A percentile compares a stretch with the other conserved stretches of the same genome.
Conservation (phyloP, 2,329 filamentous ascomycete genomes). For the Passalora sequoiae region DNA sequence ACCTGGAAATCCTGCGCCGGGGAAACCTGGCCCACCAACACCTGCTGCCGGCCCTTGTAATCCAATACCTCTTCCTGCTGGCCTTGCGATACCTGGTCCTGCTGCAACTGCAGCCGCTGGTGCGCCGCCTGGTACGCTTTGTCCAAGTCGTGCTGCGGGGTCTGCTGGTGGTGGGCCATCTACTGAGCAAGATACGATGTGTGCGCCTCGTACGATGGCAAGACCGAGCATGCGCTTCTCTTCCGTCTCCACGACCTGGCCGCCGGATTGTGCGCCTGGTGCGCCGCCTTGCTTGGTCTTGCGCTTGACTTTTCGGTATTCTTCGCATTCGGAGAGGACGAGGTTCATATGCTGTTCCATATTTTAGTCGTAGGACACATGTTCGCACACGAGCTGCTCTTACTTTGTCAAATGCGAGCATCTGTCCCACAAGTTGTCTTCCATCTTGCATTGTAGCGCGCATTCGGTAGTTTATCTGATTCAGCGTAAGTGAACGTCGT, state of each 20-base stretch:
- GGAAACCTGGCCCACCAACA: constrained; percentile 71
- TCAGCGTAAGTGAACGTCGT: constrained; percentile 18
- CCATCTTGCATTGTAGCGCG: constrained; percentile 91
- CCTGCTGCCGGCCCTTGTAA: constrained; percentile 85
- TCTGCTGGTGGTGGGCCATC: constrained; percentile 94
- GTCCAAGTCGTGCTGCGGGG: constrained; percentile 81
- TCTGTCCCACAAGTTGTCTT: constrained; percentile 93
- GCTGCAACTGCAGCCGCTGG: constrained; percentile 68
- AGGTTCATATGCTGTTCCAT: constrained; percentile 99
- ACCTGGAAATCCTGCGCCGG: constrained; percentile 43
- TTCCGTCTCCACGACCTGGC: constrained; percentile 70
- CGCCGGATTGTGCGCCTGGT: constrained; percentile 51
- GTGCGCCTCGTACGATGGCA: constrained; percentile 87
- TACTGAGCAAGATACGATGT: constrained; percentile 90
- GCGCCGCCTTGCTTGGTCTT: constrained; percentile 70
- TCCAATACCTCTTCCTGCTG: constrained; percentile 79
- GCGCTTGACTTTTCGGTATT: constrained; percentile 87
- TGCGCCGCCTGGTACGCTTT: constrained; percentile 61
- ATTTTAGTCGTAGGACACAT: no score
- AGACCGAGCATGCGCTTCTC: constrained; percentile 97
- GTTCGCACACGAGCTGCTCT: no score
- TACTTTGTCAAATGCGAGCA: constrained; percentile 98
- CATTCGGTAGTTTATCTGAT: constrained; percentile 98
- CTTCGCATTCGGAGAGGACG: constrained; percentile 96
- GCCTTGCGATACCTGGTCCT: constrained; percentile 84